Base-by-base conservation (phyloP, 148 eudicot species). In the Limonium bicolor region DNA sequence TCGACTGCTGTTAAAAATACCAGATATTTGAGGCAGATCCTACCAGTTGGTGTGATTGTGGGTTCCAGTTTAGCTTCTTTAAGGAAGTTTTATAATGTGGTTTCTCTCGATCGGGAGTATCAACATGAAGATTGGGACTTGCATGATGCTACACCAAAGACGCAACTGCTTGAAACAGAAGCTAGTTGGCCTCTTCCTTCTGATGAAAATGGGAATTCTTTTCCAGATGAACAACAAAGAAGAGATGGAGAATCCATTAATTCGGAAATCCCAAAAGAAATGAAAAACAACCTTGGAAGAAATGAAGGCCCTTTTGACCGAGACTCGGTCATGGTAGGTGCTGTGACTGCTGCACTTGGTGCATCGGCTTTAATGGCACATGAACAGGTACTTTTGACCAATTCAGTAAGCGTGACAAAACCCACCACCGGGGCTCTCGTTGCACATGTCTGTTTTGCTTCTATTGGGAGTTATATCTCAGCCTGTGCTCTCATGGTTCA, bases 301-400 rank as follows among this genome's bases (percentile, higher is more conserved):
- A 31, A 39, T 19, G 59, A 26, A 46, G 66, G 23, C 37, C 53
- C 32, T 54, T 30, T 74, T 27, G 40, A 33, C 27, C 60, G 55
- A 40, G 63, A 54, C 14, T 31, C 63, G 49, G 62, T 65, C 40
- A 63, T 90, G 85, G 80, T 63, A 60, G 88, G 94, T 62, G 95
- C 88, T 58, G 81, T 85, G 40, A 75, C 99, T 20, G 94, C 99
- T 61, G 88, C 99, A 42, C 53, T 90, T 29, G 99, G 99, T 17
- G 94, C 99, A 53, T 71, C 99, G 57, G 82, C 95, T 40, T 41
- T 90, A 23, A 46, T 85, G 31, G 61, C 53, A 49, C 63, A 59
- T 51, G 73, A 85, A 51, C 71, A 66, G 86, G 97, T 88, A 66
- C 38, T 36, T n/a, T 29, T 29, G 7, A 29, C 33, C 33, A 29